Evolutionary conservation across 495 filamentous ascomycete genomes (phyloP).

Genomic region (Immersiella caudata): DNA sequence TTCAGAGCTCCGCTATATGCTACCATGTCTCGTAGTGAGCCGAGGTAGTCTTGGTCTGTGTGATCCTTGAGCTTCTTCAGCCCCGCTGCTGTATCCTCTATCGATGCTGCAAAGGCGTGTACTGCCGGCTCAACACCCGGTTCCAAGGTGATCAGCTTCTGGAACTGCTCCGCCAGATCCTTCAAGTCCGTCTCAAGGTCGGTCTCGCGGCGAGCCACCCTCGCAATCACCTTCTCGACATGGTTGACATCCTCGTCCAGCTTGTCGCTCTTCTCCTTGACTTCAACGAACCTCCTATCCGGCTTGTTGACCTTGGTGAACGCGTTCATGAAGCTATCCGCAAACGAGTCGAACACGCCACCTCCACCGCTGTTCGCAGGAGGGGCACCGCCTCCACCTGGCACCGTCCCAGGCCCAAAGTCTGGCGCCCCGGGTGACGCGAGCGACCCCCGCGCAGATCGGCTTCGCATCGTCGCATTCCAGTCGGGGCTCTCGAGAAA

Average conservation of each 20-base stretch:
- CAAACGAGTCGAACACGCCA: constrained; percentile 88
- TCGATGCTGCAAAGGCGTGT: constrained; percentile 80
- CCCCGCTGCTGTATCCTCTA: constrained; percentile 78
- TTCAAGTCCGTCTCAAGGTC: constrained; percentile 89
- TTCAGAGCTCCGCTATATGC: constrained; percentile 85
- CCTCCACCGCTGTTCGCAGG: constrained; percentile 31
- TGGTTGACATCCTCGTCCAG: constrained; percentile 91
- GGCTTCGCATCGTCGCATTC: constrained; percentile 90
- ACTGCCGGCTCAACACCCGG: constrained; percentile 80
- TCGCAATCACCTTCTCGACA: constrained; percentile 89
- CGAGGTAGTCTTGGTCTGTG: constrained; percentile 94
- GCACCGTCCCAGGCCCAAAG: neutral
- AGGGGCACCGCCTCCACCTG: constrained; percentile 10
- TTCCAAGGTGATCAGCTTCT: constrained; percentile 87
- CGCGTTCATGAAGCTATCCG: constrained; percentile 96
- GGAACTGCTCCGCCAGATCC: constrained; percentile 90
- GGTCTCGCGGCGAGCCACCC: constrained; percentile 82
- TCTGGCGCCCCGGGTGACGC: constrained; percentile 30
- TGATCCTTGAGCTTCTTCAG: constrained; percentile 79
- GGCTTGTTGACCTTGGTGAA: constrained; percentile 96
- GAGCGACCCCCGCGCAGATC: constrained; percentile 63
- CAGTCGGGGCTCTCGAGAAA: constrained; percentile 94
- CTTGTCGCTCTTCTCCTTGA: constrained; percentile 90
- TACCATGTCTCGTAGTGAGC: constrained; percentile 88
- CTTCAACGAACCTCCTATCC: constrained; percentile 91